phyloP scores from a whole-genome alignment of 2,329 filamentous ascomycete genomes.

The Fusarium hainanense region DNA sequence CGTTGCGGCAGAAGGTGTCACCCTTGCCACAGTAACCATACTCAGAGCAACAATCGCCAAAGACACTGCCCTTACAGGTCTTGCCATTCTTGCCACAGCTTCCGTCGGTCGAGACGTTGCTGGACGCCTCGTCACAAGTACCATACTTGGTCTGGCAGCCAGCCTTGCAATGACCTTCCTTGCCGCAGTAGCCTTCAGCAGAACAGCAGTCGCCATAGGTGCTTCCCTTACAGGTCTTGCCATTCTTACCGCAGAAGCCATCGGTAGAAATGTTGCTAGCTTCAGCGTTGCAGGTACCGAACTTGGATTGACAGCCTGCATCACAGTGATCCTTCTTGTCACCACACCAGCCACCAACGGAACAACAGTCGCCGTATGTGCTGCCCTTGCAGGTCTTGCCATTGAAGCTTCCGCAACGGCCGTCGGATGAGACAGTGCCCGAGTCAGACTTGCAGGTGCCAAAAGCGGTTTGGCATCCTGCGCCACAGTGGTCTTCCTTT shows the following conservation, averaged over 20 bases:
- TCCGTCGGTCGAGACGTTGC: slow-evolving; percentile 4
- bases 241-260: slow-evolving; percentile 9
- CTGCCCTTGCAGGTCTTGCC: slow-evolving; percentile 14
- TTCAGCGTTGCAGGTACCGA: neutral
- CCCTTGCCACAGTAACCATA: slow-evolving; percentile 11
- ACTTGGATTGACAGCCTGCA: neutral
- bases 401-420: neutral
- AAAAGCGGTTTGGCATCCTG: neutral
- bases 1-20: neutral
- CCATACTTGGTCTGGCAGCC: neutral
- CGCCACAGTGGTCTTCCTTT: neutral
- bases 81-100: slow-evolving; percentile 18
- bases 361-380: slow-evolving; percentile 11
- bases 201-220: slow-evolving; percentile 16
- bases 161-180: neutral
- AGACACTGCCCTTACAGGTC: slow-evolving; percentile 7
- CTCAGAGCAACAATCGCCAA: slow-evolving; percentile 8
- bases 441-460: neutral
- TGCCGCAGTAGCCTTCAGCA: slow-evolving; percentile 8
- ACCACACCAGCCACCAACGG: slow-evolving; percentile 6
- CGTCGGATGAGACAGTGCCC: neutral
- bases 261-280: neutral
- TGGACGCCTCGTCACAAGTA: neutral
- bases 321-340: neutral
- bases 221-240: slow-evolving; percentile 11